These are phyloP conservation scores for Aspergillus thermomutatus DNA, from an alignment of 2,329 filamentous ascomycete species.

Conservation along the genomic window DNA sequence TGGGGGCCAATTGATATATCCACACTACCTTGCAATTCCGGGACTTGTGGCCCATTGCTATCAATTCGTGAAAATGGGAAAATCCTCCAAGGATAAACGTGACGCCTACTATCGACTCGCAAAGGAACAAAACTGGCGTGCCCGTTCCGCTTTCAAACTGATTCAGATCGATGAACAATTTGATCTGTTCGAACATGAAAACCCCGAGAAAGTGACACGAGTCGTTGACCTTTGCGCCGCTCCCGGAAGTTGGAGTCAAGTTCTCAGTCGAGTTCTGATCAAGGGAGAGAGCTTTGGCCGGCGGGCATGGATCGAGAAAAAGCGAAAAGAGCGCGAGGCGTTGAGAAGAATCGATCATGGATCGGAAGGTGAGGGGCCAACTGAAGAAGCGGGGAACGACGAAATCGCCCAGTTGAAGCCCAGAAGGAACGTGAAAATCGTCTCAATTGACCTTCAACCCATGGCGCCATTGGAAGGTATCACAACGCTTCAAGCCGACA, in stretches of 20 bases:
- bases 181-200: conserved; percentile 70
- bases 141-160: conserved; percentile 93
- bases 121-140: conserved; percentile 98
- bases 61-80: conserved; percentile 63
- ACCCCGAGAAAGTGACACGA: conserved; percentile 69
- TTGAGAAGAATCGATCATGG: conserved; percentile 20
- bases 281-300: conserved; percentile 89
- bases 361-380: conserved; percentile 16
- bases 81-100: conserved; percentile 97
- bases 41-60: background rate
- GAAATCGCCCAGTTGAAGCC: conserved; percentile 42
- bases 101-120: conserved; percentile 97
- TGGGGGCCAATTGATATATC: background rate
- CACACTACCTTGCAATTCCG: background rate
- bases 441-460: conserved; percentile 91
- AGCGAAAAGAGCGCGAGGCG: conserved; percentile 54
- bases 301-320: conserved; percentile 80
- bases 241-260: conserved; percentile 95
- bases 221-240: conserved; percentile 96
- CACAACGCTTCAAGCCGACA: conserved; percentile 87
- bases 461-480: conserved; percentile 94
- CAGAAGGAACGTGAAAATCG: conserved; percentile 79
- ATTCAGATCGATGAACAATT: conserved; percentile 96
- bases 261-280: conserved; percentile 87
- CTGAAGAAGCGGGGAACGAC: conserved; percentile 27